These are phyloP conservation scores for Macrophomina pseudophaseolina DNA, from an alignment of 2,329 filamentous ascomycete species.

Conservation along the genomic window DNA sequence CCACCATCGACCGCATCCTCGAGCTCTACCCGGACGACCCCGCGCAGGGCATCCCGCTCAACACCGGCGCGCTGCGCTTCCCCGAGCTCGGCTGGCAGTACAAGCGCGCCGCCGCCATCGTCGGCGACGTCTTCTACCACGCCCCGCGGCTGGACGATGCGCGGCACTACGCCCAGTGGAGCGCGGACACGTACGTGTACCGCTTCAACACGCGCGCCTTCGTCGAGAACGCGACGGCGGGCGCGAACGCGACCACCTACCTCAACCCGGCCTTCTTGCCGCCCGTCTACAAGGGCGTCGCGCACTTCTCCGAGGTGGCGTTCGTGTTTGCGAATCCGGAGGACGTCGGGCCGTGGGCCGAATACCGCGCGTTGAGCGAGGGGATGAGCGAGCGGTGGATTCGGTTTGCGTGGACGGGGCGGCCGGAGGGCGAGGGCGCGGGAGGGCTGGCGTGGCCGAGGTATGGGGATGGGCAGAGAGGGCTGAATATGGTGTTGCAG, in stretches of 20 bases:
- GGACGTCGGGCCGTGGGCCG: constrained; percentile 13
- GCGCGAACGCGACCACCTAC: constrained; percentile 33
- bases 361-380: constrained; percentile 5
- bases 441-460: constrained; percentile 7
- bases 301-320: constrained; percentile 24
- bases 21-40: constrained; percentile 26
- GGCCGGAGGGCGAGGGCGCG: neutral
- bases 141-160: constrained; percentile 37
- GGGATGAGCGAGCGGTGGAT: constrained; percentile 9
- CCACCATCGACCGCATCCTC: constrained; percentile 21
- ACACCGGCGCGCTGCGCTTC: constrained; percentile 34
- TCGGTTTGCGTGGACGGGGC: constrained; percentile 13
- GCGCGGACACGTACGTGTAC: constrained; percentile 12
- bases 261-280: constrained; percentile 19
- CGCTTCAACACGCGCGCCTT: constrained; percentile 38
- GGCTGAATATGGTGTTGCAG: constrained; percentile 23
- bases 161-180: constrained; percentile 3
- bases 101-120: constrained; percentile 25
- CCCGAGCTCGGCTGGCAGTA: constrained; percentile 36
- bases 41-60: constrained; percentile 14
- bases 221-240: constrained; percentile 32
- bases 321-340: constrained; percentile 19
- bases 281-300: constrained; percentile 12
- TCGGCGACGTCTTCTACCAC: constrained; percentile 27
- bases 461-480: constrained; percentile 1